Base-by-base conservation (phyloP, 768 basidiomycete species). In the Mrakia blollopis region DNA sequence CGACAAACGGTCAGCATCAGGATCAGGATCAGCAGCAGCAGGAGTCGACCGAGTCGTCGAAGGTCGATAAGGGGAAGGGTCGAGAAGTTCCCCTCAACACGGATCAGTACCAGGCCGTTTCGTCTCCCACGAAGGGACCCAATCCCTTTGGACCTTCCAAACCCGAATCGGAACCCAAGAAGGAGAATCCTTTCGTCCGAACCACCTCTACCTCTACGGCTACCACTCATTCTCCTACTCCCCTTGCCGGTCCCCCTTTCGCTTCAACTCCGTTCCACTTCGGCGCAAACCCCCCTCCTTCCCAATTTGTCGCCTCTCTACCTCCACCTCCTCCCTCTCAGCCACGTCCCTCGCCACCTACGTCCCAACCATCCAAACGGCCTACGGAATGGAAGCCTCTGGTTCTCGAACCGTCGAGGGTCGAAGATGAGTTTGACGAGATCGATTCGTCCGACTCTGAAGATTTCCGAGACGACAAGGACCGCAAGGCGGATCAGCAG, bases 31-130 rank as follows among this genome's bases (percentile, higher is more conserved):
- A 9, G 18, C n/a, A n/a, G n/a, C n/a, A n/a, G n/a, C n/a, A n/a
- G n/a, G n/a, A n/a, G n/a, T n/a, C n/a, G n/a, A n/a, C n/a, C n/a
- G 62, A 21, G 2, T 1, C 35, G 62, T 37, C 62, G 1, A 44
- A 68, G 39, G 16, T 41, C 35, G 37, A 68, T 39, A 68, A 68
- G 18, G 65, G 65, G 25, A 68, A 68, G 39, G 65, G 65, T 5
- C 35, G 65, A 68, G 65, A 68, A 23, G 65, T 41, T 23, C 23
- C 7, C 35, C 39, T n/a, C 8, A 10, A 1, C 16, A 39, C 11
- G 35, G 35, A 35, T 11, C 8, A 23, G 39, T 23, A 35, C 25
- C 8, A n/a, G 16, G 8, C 21, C 21, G 8, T 18, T 35, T 37
- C 37, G 6, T 65, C 63, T 3, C 16, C 62, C 28, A 35, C 30